Conservation (phyloP, 441 rosid genomes). For the Pelargonium myrrhifolium region DNA sequence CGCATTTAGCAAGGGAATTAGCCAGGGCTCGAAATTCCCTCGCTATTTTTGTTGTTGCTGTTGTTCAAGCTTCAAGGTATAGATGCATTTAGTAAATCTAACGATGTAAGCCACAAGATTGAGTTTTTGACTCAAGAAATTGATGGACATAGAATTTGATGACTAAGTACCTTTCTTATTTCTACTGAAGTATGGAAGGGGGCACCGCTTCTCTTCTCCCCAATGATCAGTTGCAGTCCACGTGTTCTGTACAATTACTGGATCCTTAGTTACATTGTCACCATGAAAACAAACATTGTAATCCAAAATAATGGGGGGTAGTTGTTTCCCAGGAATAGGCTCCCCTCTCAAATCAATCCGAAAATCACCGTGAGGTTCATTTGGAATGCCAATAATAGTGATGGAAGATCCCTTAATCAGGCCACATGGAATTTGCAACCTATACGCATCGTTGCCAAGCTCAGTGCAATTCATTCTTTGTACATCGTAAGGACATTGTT, state of each 20-base stretch:
- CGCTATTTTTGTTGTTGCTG: background rate
- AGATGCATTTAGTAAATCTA: background rate
- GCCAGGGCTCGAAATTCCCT: too few species aligned
- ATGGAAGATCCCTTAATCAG: constrained; percentile 33
- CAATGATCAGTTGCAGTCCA: constrained; percentile 31
- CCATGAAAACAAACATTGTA: constrained; percentile 34
- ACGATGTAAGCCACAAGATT: background rate
- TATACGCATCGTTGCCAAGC: constrained; percentile 17
- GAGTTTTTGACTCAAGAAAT: background rate
- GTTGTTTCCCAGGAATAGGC: constrained; percentile 25
- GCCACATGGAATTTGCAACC: constrained; percentile 30
- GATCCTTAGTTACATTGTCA: constrained; percentile 28
- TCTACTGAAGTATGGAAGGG: constrained; percentile 21
- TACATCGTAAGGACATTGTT: constrained; percentile 29
- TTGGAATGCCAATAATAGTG: constrained; percentile 27
- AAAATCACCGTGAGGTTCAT: constrained; percentile 30
- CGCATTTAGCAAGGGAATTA: too few species aligned
- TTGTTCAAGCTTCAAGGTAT: background rate
- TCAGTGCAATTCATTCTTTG: constrained; percentile 20
- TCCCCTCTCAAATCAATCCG: constrained; percentile 33
- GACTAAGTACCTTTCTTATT: constrained; percentile 25
- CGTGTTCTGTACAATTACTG: constrained; percentile 36
- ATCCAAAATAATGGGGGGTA: constrained; percentile 29
- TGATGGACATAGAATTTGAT: background rate
- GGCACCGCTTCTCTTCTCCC: constrained; percentile 37